A percentile compares a stretch with the other conserved stretches of the same genome.
These are phyloP conservation scores for Raphanus sativus DNA, from an alignment of 345 rosid genomes.

Conservation along the genomic window DNA sequence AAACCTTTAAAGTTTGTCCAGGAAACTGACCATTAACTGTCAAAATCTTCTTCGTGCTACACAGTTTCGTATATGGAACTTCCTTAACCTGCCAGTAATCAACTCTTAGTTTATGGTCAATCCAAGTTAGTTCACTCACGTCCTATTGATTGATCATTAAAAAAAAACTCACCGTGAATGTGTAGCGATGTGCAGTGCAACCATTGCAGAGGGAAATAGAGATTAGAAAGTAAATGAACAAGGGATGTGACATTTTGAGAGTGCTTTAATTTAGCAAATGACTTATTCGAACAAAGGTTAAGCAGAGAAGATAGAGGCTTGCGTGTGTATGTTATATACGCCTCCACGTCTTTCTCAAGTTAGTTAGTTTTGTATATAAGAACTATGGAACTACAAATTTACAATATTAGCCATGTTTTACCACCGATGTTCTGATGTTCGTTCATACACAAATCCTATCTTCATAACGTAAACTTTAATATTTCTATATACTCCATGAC, in stretches of 20 bases:
- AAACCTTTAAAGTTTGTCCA: constrained; percentile 43
- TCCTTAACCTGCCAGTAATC: constrained; percentile 35
- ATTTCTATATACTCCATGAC: neutral
- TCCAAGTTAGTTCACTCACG: neutral
- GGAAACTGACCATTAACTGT: constrained; percentile 48
- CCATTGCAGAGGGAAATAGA: constrained; percentile 10
- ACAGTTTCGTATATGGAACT: constrained; percentile 37
- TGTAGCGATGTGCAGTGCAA: constrained; percentile 20
- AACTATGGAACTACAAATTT: neutral
- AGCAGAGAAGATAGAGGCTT: neutral
- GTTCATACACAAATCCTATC: neutral
- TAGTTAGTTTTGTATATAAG: neutral
- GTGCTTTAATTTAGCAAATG: neutral
- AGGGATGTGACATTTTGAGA: constrained; percentile 19
- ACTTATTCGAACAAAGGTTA: neutral
- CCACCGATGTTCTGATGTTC: neutral
- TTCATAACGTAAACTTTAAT: neutral
- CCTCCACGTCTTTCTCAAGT: constrained; percentile 12
- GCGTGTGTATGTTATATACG: neutral
- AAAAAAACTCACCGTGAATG: constrained; percentile 18
- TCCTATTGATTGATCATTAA: neutral
- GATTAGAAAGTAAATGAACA: neutral
- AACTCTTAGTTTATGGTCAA: neutral
- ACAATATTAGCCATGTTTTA: neutral
- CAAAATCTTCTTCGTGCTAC: constrained; percentile 44